Percentiles rank a stretch among this genome's conserved stretches.
phyloP scores from a whole-genome alignment of 1,284 basidiomycete genomes.

The Boletus semigastroideus region DNA sequence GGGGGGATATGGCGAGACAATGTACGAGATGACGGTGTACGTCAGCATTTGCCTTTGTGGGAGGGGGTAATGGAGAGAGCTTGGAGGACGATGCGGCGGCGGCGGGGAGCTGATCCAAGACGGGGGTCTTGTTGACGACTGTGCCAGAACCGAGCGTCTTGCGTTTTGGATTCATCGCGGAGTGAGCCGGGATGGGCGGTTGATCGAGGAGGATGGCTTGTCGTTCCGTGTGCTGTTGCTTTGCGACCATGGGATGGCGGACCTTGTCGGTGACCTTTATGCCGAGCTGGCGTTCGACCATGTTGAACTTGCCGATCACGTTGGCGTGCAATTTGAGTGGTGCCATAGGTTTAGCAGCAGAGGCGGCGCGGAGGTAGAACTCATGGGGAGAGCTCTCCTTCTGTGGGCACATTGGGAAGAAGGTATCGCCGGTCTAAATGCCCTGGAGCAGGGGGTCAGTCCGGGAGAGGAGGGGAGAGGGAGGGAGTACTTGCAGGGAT shows the following conservation, averaged over 20 bases:
- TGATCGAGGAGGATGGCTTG: slow-evolving; percentile 52
- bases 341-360: slow-evolving; percentile 53
- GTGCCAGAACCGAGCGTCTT: slow-evolving; percentile 34
- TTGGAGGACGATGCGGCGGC: slow-evolving; percentile 18
- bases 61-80: slow-evolving; percentile 26
- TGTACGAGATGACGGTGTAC: slow-evolving; percentile 53
- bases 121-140: slow-evolving; percentile 31
- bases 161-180: slow-evolving; percentile 32
- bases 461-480: neutral
- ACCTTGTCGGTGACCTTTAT: slow-evolving; percentile 51
- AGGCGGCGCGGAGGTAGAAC: slow-evolving; percentile 62
- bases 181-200: slow-evolving; percentile 28
- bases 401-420: slow-evolving; percentile 56
- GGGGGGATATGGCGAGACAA: slow-evolving; percentile 48
- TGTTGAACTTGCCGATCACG: slow-evolving; percentile 65
- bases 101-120: slow-evolving; percentile 34
- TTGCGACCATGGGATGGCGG: slow-evolving; percentile 55
- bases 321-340: slow-evolving; percentile 72
- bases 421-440: slow-evolving; percentile 59
- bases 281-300: slow-evolving; percentile 59
- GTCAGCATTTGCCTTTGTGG: slow-evolving; percentile 20
- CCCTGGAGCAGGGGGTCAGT: slow-evolving; percentile 42
- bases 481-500: slow-evolving; percentile 46
- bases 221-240: slow-evolving; percentile 52
- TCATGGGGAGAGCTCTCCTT: slow-evolving; percentile 62